Evolutionary conservation across 2,329 filamentous ascomycete species (phyloP), one percentile per base, ranked within the genome.

Genomic region (Sporothrix dimorphospora): DNA sequence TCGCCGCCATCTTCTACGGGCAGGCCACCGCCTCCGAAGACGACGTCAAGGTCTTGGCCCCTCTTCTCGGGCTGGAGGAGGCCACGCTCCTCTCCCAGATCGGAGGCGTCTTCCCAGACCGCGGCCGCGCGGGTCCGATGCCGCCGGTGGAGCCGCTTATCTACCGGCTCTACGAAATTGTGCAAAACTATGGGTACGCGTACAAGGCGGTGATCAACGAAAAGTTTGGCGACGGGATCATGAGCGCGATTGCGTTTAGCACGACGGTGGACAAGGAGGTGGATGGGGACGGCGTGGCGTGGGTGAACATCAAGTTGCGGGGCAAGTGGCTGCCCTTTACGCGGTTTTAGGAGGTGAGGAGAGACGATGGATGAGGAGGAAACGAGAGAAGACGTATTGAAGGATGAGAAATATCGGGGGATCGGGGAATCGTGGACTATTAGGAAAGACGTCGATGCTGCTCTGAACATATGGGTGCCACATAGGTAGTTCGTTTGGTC

Each of bases 131-230:
- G 0, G 89, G 93, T 1, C 91, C 94, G 72, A 94, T 96, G 92
- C 93, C 93, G 0, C 93, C 93, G 0, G 90, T 88, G 73, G 94
- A 97, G 80, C 94, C 94, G 4, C 82, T 97, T 76, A 94, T 98
- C 79, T 98, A 98, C 81, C 86, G 95, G 2, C 81, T 98, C 73
- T 98, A 94, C 81, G 95, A 98, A 85, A 92, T 98, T 79, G 91
- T 98, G 74, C 94, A 98, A 84, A 98, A 97, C 81, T 98, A 98
- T 79, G 95, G 95, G 0, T 97, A 97, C 81, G 93, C 94, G 0
- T 98, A 97, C 83, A 98, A 98, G 86, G 94, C 94, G 0, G 88
- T 98, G 4, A 80, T 98, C 81, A 98, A 98, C 77, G 95, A 98
- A 87, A 98, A 98, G 86, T 94, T 94, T 79, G 92, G 92, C 0